These are phyloP conservation scores for Thermothielavioides terrestris DNA, from an alignment of 495 filamentous ascomycete species.

Conservation along the genomic window DNA sequence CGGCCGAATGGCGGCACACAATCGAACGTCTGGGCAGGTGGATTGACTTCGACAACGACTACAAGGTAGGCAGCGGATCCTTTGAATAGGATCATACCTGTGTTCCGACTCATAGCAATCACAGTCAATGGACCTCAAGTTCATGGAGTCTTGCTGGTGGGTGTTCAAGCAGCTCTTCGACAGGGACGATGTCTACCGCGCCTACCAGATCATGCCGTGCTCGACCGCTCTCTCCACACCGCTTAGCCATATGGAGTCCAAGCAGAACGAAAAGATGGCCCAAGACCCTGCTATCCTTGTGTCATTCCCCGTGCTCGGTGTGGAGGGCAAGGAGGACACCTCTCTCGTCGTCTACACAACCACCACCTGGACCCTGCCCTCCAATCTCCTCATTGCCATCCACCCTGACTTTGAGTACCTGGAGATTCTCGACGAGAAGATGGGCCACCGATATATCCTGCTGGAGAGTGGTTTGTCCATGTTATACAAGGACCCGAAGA, in stretches of 20 bases:
- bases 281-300: conserved; percentile 81
- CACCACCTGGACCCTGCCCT: conserved; percentile 85
- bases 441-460: conserved; percentile 71
- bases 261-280: conserved; percentile 81
- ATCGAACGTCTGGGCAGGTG: conserved; percentile 82
- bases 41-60: conserved; percentile 95
- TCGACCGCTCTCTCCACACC: conserved; percentile 78
- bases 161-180: conserved; percentile 80
- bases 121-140: conserved; percentile 64
- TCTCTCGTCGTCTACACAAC: conserved; percentile 77
- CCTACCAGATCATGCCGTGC: conserved; percentile 82
- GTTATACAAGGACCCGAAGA: conserved; percentile 86
- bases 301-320: conserved; percentile 66
- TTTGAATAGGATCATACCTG: neutral
- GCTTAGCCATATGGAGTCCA: conserved; percentile 79
- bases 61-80: conserved; percentile 44
- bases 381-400: conserved; percentile 68
- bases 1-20: conserved; percentile 77
- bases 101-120: neutral
- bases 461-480: conserved; percentile 70
- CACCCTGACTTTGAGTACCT: conserved; percentile 84
- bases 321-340: conserved; percentile 57
- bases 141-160: conserved; percentile 93
- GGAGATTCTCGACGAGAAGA: conserved; percentile 70
- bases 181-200: conserved; percentile 73